phyloP scores from a whole-genome alignment of 2,329 filamentous ascomycete species.

The Aureobasidium subglaciale region DNA sequence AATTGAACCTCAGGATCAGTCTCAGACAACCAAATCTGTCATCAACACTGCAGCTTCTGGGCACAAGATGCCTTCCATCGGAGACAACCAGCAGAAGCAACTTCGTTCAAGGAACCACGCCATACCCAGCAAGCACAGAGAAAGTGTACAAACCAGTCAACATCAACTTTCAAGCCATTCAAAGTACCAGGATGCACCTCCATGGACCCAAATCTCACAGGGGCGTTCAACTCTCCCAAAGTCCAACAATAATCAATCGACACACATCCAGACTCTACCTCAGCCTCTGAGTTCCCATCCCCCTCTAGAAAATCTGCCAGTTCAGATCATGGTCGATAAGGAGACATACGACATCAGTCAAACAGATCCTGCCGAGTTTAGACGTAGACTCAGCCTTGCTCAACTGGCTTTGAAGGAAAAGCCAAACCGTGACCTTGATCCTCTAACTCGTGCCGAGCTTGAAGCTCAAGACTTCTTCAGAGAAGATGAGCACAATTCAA shows the following conservation, averaged over 20 bases:
- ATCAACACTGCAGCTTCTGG: neutral
- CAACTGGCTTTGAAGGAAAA: too few species aligned
- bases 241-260: too few species aligned
- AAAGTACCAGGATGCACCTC: too few species aligned
- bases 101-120: neutral
- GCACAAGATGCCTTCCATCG: too few species aligned
- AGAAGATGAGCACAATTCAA: too few species aligned
- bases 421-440: neutral
- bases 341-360: neutral
- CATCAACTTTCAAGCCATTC: too few species aligned
- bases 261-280: too few species aligned
- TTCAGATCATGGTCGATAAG: neutral
- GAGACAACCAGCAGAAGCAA: neutral
- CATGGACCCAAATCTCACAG: too few species aligned
- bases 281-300: neutral
- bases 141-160: too few species aligned
- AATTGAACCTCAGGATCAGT: neutral
- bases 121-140: too few species aligned
- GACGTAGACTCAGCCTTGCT: neutral
- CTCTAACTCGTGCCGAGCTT: neutral
- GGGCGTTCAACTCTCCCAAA: too few species aligned
- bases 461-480: neutral
- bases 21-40: neutral
- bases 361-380: neutral
- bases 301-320: too few species aligned